Evolutionary conservation across 352 stramenopile genomes (phyloP), one percentile per base, ranked within the genome.

Genomic region (Phytophthora sansomeana): DNA sequence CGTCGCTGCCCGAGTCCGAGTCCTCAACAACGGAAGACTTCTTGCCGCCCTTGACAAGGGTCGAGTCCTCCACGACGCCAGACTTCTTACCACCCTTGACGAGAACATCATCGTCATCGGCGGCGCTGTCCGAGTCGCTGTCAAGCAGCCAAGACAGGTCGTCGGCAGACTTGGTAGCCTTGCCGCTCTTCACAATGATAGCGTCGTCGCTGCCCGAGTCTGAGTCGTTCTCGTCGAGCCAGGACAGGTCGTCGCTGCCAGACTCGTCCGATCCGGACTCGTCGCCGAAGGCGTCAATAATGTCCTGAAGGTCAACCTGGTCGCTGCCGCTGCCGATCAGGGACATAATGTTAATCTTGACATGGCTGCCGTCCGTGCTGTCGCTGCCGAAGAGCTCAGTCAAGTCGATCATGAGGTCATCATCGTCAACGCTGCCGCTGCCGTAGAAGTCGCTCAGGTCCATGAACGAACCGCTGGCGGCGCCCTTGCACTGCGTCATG

Each of bases 401-500:
- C 30, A 73, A 36, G 35, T 74, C 60, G 32, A 74, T 58, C 1
- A 14, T 54, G 8, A 74, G 53, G 47, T 74, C 59, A 9, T 65
- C 53, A 5, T 74, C 65, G n/a, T 61, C 58, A 14, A 58, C 46
- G 58, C 44, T 69, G 5, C 52, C 53, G 14, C 41, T 47, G 1
- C 43, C 55, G 21, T 39, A 55, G 19, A 63, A 35, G 5, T 63
- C 43, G 42, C 17, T 48, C 30, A 55, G 43, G 33, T 63, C 55
- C 19, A 47, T 8, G 21, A 56, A 19, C 14, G 46, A 51, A 3
- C 32, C 28, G 42, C 46, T 44, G 8, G 43, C 52, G 5, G 14
- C 41, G 24, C 58, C 57, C 21, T 52, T 72, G 61, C 77, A 85
- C 36, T 69, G 43, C 0, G 60, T 46, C 35, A 73, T 67, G 11